Base-by-base conservation (phyloP, 495 filamentous ascomycete species). In the Massariosphaeria phaeospora region DNA sequence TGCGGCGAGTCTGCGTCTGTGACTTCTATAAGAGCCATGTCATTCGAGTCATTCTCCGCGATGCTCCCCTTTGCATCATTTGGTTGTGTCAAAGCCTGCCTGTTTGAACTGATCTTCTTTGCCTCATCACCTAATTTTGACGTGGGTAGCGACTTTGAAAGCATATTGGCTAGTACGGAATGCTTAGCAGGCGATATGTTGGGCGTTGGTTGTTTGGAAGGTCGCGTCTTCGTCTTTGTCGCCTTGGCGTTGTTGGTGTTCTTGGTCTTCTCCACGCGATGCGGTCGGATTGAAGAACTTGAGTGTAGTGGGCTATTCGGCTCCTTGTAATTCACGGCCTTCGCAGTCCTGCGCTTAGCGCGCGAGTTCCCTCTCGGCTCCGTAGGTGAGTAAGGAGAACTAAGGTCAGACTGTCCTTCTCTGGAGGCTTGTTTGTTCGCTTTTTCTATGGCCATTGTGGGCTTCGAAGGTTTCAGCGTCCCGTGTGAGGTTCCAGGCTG, bases 321-420 rank as follows among this genome's bases (percentile, higher is more conserved):
- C n/a, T 53, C 50, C 18, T 45, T 45, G 26, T 53, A 53, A 21
- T 45, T 39, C 21, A 55, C 17, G 10, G 8, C 1, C 31, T 49
- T 26, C 4, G 21, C 46, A 9, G 17, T 33, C 15, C 20, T 4
- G 4, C 46, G 30, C 21, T 33, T 36, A 4, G 31, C 20, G 18
- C 31, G 46, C 3, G 21, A 21, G 31, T 36, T 49, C 9, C 2
- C 15, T 11, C 5, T 24, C 13, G 31, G n/a, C 20, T 29, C 21
- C 6, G n/a, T n/a, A n/a, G n/a, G n/a, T n/a, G n/a, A n/a, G n/a
- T n/a, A n/a, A n/a, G n/a, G n/a, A n/a, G n/a, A n/a, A n/a, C n/a
- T n/a, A n/a, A n/a, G n/a, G n/a, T n/a, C n/a, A n/a, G n/a, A n/a
- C n/a, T n/a, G n/a, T n/a, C n/a, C n/a, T n/a, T n/a, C n/a, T n/a